Base-by-base conservation (phyloP, 129 eudicot species). In the Arctium minus region DNA sequence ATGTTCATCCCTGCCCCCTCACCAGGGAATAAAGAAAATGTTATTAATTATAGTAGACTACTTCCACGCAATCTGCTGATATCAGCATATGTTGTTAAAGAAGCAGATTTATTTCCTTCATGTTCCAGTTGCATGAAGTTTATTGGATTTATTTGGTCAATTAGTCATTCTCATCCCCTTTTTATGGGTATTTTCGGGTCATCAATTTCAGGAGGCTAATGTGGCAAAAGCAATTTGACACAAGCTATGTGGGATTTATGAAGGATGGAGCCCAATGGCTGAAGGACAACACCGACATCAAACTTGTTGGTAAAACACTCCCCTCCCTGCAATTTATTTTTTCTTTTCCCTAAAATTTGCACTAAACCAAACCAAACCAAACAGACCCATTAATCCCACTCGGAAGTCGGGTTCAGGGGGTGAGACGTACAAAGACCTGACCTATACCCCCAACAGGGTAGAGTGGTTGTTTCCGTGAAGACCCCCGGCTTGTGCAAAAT, bases 211-310 rank as follows among this genome's bases (percentile, higher is more conserved):
- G 93, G 80, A 75, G 70, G 6, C 90, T 91, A 39, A 91, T 91
- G 96, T 72, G 62, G 81, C 75, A 81, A 65, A 86, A 77, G 85
- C 80, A 56, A 73, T 87, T 91, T 31, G 91, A 87, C 80, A 39
- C 88, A 9, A 82, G 90, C 87, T 89, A 77, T 80, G 91, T 87
- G 27, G 96, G 96, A 75, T 89, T 91, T 80, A 87, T 37, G 74
- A 74, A 81, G 80, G 91, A 85, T 87, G 96, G 93, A 48, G 96
- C 96, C 22, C 86, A 86, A 12, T 91, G 88, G 89, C 76, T 91
- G n/a, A 87, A 89, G 73, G 93, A 89, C 60, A 91, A 91, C 80
- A 91, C 96, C 67, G 96, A 87, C 85, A 82, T 89, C 83, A 91
- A 91, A 86, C 93, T 91, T 87, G 87, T 91, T 64, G 96, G 91